A percentile compares a stretch with the other conserved stretches of the same genome.
Conservation (phyloP, 306 rosid genomes). For the Castanopsis chinensis region DNA sequence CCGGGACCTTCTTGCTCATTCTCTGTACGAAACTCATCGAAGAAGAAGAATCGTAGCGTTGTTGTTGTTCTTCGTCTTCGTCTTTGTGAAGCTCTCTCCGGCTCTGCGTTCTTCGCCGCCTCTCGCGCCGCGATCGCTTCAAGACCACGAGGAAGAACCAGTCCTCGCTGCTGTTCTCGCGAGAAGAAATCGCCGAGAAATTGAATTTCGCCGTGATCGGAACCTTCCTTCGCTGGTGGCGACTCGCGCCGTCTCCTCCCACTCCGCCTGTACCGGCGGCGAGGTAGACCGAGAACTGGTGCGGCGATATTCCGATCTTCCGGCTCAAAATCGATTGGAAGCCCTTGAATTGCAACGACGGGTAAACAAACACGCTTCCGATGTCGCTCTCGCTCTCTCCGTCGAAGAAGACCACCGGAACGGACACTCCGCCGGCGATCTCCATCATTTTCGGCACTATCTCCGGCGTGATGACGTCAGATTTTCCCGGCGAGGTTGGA, state of each 20-base stretch:
- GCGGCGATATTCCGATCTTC: constrained; percentile 55
- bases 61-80: neutral
- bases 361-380: constrained; percentile 41
- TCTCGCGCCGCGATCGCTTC: constrained; percentile 47
- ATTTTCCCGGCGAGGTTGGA: neutral
- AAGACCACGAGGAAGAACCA: constrained; percentile 55
- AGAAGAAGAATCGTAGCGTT: neutral
- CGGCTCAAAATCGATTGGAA: constrained; percentile 38
- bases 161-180: constrained; percentile 9
- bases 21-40: neutral
- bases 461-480: neutral
- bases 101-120: constrained; percentile 20
- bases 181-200: constrained; percentile 32
- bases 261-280: constrained; percentile 19
- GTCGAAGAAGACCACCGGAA: constrained; percentile 52
- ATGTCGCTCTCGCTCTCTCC: constrained; percentile 47
- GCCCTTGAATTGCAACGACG: constrained; percentile 38
- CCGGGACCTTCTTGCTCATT: constrained; percentile 26
- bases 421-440: constrained; percentile 8
- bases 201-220: constrained; percentile 55
- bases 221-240: constrained; percentile 24
- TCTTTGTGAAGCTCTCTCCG: neutral
- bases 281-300: constrained; percentile 49
- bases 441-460: constrained; percentile 24
- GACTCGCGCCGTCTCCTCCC: too few relatives aligned